Evolutionary conservation across 2,329 filamentous ascomycete genomes (phyloP), one percentile per base, ranked within the genome.

Genomic region (Ilyonectria sp.): DNA sequence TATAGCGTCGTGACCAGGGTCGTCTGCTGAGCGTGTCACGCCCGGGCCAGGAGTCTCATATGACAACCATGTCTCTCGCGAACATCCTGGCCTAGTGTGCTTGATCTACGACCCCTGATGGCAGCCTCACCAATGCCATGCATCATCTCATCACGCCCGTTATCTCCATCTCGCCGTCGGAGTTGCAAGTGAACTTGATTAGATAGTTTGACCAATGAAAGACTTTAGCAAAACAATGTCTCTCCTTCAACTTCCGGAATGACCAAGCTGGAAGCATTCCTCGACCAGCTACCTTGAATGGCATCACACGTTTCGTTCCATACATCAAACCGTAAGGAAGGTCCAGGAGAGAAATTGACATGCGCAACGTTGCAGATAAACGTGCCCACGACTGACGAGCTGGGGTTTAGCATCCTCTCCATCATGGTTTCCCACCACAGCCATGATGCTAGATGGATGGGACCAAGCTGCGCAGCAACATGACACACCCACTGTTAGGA

Each of bases 401-500:
- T n/a, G 15, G 33, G 43, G 19, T 33, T 40, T 44, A 56, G 23
- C 44, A 57, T 37, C 33, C 23, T 40, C n/a, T 21, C 46, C 49
- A 23, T 31, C n/a, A 21, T 47, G n/a, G 49, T 31, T 37, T 61
- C 21, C 40, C 8, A 31, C 58, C 21, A 55, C 49, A 29, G 23
- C 26, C 35, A 47, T 43, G 37, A 60, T 43, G 17, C 50, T 23
- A 26, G 19, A 43, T 55, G 19, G 52, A 56, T 50, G 44, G 52
- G 31, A 19, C 13, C 52, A 33, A 61, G 29, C 49, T 52, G 29
- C 35, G 33, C 40, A 46, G 44, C 52, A 64, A 64, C 65, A 67
- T 68, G 67, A 62, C 37, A 67, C 67, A 54, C n/a, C 43, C 40
- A 13, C 37, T 37, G 64, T 63, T 47, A 35, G 40, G 46, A 31